Percentiles rank a stretch among this genome's conserved stretches.
These are phyloP conservation scores for Aspergillus caelatus DNA, from an alignment of 2,329 filamentous ascomycete species.

Conservation along the genomic window DNA sequence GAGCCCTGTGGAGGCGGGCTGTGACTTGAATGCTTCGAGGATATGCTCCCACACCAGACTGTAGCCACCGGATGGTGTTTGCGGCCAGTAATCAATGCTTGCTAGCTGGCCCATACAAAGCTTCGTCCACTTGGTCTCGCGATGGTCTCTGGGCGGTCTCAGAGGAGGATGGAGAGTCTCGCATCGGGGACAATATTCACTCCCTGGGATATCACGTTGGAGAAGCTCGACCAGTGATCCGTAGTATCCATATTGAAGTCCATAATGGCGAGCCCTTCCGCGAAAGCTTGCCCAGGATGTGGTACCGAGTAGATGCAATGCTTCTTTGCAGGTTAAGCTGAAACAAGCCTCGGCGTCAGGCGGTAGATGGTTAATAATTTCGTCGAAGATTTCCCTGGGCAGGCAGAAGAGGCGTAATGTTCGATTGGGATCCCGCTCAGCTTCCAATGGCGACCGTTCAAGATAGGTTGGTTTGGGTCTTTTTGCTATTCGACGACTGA, in stretches of 20 bases:
- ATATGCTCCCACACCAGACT: conserved; percentile 9
- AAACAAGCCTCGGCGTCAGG: conserved; percentile 2
- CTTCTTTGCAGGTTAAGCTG: conserved; percentile 10
- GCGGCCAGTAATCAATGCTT: conserved; percentile 10
- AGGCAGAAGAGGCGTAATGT: background rate
- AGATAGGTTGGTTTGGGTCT: background rate
- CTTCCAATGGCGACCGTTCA: background rate
- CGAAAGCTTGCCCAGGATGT: background rate
- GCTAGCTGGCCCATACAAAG: conserved; percentile 5
- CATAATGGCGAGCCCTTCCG: background rate
- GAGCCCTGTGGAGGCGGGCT: background rate
- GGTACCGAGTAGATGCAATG: background rate
- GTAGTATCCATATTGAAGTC: background rate
- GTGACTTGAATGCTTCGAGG: background rate
- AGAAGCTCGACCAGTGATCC: background rate
- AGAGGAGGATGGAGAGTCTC: conserved; percentile 8
- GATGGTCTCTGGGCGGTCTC: conserved; percentile 3
- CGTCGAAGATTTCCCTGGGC: conserved; percentile 7
- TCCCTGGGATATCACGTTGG: background rate
- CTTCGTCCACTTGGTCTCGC: conserved; percentile 5
- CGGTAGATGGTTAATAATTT: conserved; percentile 3
- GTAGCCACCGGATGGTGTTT: background rate
- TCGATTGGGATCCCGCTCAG: background rate
- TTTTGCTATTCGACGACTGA: background rate
- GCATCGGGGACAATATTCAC: conserved; percentile 5